A percentile compares a stretch with the other conserved stretches of the same genome.
Evolutionary conservation across 2,329 filamentous ascomycete species (phyloP).

Genomic region (Microsporum canis): DNA sequence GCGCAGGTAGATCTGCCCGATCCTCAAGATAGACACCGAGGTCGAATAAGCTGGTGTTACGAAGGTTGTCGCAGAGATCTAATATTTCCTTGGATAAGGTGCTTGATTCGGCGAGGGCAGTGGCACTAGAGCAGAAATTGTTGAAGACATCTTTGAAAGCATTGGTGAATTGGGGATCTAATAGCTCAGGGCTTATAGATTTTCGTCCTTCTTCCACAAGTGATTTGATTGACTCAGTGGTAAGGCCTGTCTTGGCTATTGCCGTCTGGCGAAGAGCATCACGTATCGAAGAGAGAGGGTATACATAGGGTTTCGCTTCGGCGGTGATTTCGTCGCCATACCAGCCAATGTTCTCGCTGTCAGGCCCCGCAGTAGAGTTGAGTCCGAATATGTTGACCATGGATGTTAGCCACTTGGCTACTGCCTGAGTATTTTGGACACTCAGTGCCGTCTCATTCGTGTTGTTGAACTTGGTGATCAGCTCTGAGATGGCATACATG

Average conservation of each 20-base stretch:
- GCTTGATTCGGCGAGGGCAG: slow-evolving; percentile 34
- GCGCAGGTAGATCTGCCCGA: slow-evolving; percentile 54
- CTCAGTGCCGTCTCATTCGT: slow-evolving; percentile 38
- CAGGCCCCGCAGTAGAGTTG: slow-evolving; percentile 30
- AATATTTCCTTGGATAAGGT: slow-evolving; percentile 60
- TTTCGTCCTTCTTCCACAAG: slow-evolving; percentile 25
- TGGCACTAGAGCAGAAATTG: slow-evolving; percentile 30
- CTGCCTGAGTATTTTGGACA: slow-evolving; percentile 37
- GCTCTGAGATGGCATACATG: slow-evolving; percentile 64
- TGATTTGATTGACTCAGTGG: slow-evolving; percentile 28
- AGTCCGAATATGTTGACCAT: slow-evolving; percentile 79
- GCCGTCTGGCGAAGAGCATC: slow-evolving; percentile 48
- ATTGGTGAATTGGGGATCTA: slow-evolving; percentile 13
- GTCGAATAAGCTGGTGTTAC: slow-evolving; percentile 69
- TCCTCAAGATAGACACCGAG: slow-evolving; percentile 84
- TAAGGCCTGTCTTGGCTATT: slow-evolving; percentile 37
- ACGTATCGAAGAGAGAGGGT: slow-evolving; percentile 46
- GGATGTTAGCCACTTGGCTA: slow-evolving; percentile 69
- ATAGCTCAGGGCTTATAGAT: slow-evolving; percentile 6
- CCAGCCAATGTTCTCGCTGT: slow-evolving; percentile 47
- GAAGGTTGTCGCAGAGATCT: slow-evolving; percentile 63
- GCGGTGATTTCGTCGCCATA: slow-evolving; percentile 52
- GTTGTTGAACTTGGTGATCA: slow-evolving; percentile 67
- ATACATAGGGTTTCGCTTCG: slow-evolving; percentile 49
- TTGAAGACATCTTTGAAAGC: slow-evolving; percentile 38